phyloP scores from a whole-genome alignment of 73 alveolate species.

The Urostyla sp. region DNA sequence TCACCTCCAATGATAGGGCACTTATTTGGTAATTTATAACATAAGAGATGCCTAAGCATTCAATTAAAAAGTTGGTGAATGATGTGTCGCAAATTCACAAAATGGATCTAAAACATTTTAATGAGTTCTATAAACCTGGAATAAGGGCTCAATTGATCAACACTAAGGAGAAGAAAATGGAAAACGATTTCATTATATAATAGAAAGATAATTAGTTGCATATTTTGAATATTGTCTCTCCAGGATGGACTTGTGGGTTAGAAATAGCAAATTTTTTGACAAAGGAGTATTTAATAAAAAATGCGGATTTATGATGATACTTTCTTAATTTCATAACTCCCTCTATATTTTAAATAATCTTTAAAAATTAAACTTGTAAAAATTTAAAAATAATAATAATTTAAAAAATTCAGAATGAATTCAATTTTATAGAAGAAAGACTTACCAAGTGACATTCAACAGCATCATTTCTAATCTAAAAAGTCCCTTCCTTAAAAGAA shows the following conservation, averaged over 20 bases:
- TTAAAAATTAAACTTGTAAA: background rate
- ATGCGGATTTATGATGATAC: background rate
- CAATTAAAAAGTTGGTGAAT: conserved; percentile 2
- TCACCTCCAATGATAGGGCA: conserved; percentile 21
- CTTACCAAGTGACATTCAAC: background rate
- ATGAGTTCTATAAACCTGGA: conserved; percentile 71
- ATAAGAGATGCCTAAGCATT: conserved; percentile 41
- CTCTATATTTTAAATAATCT: too few relatives aligned
- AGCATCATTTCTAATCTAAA: background rate
- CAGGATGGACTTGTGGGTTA: conserved; percentile 90
- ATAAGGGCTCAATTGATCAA: conserved; percentile 78
- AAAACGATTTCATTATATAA: conserved; percentile 70
- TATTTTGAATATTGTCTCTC: conserved; percentile 82
- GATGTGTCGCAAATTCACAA: conserved; percentile 35
- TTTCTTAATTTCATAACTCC: background rate
- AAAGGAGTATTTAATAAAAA: conserved; percentile 38
- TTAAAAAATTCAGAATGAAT: background rate
- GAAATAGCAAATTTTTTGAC: conserved; percentile 77
- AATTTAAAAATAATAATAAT: background rate
- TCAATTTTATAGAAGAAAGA: background rate
- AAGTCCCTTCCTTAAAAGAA: background rate
- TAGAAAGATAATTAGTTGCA: conserved; percentile 73
- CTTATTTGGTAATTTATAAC: conserved; percentile 26
- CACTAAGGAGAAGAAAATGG: conserved; percentile 62
- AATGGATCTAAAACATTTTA: conserved; percentile 28